Conservation (phyloP, 306 rosid species). For the Trichosanthes truncata region DNA sequence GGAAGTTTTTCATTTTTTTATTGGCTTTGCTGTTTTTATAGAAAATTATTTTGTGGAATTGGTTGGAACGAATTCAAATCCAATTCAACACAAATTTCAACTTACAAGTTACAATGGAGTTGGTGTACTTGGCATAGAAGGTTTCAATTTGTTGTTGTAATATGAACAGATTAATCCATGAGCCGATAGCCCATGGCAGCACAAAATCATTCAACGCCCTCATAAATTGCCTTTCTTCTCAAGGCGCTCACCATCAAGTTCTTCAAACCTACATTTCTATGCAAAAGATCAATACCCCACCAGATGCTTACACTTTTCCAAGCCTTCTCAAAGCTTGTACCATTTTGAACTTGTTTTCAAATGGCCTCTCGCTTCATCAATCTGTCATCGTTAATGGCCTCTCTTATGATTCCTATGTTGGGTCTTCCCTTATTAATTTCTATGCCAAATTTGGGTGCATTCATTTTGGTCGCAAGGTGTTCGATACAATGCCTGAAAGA, state of each 20-base stretch:
- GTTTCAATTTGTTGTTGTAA: neutral
- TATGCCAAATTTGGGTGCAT: conserved; percentile 10
- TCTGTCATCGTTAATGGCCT: conserved; percentile 12
- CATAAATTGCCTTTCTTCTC: conserved; percentile 10
- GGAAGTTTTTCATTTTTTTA: no score
- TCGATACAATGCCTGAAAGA: conserved; percentile 15
- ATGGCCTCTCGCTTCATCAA: conserved; percentile 11
- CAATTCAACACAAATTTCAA: neutral
- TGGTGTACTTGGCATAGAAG: neutral
- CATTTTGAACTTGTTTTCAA: neutral
- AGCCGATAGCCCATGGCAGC: neutral
- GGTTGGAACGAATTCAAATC: neutral
- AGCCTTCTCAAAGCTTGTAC: conserved; percentile 15
- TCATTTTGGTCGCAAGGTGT: conserved; percentile 6
- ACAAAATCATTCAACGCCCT: conserved; percentile 7
- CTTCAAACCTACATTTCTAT: conserved; percentile 7
- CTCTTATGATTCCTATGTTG: conserved; percentile 9
- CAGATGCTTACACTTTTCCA: conserved; percentile 14
- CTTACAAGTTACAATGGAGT: neutral
- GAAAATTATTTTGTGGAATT: no score
- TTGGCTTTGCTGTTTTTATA: no score
- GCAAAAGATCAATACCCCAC: neutral
- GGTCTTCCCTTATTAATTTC: conserved; percentile 14
- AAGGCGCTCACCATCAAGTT: conserved; percentile 11
- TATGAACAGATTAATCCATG: conserved; percentile 1